Percentiles rank a stretch among this genome's conserved stretches.
phyloP scores from a whole-genome alignment of 768 basidiomycete species.

The Amanita molliuscula region DNA sequence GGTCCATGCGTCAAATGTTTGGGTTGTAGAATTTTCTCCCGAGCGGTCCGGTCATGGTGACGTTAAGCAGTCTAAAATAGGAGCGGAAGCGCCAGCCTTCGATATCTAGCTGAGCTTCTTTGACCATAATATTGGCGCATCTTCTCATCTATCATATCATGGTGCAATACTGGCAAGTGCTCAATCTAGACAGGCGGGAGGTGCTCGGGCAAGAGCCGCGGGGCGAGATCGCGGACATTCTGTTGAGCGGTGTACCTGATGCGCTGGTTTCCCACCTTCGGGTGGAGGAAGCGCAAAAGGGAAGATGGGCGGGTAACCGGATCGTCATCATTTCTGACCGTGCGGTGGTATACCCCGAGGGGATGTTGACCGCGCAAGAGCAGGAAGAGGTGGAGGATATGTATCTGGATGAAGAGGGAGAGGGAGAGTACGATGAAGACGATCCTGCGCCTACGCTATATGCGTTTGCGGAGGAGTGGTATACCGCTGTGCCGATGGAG shows the following conservation, averaged over 20 bases:
- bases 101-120: neutral
- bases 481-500: neutral
- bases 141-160: neutral
- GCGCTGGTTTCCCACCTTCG: neutral
- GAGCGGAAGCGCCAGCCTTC: neutral
- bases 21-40: too few relatives aligned
- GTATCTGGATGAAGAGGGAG: constrained; percentile 5
- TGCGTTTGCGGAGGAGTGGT: constrained; percentile 6
- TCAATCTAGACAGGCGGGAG: constrained; percentile 6
- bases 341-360: constrained; percentile 7
- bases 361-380: constrained; percentile 6
- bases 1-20: too few relatives aligned
- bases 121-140: neutral
- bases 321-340: constrained; percentile 8
- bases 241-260: neutral
- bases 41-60: too few relatives aligned
- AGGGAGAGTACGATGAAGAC: neutral
- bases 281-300: neutral
- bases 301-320: constrained; percentile 1
- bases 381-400: constrained; percentile 5
- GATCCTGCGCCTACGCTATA: constrained; percentile 5
- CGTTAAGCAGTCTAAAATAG: too few relatives aligned
- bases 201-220: constrained; percentile 2
- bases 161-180: constrained; percentile 6
- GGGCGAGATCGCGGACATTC: constrained; percentile 2